Evolutionary conservation across 2,329 filamentous ascomycete genomes (phyloP), one percentile per base, ranked within the genome.

Genomic region (Fusarium succisae): DNA sequence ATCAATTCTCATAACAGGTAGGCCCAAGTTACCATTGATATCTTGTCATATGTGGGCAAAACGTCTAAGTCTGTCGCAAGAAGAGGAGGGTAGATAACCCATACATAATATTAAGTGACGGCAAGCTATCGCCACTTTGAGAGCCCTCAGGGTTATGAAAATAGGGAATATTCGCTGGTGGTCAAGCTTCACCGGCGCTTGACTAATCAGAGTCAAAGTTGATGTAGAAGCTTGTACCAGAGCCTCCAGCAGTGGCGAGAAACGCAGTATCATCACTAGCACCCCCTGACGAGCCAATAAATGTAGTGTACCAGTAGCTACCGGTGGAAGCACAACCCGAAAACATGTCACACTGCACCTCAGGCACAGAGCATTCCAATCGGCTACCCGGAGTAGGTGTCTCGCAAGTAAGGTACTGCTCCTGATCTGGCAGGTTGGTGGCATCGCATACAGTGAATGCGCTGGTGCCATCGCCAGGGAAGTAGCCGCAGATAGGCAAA

Each of bases 391-490:
- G 41, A 1, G 56, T 59, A n/a, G 56, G 56, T 48, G 56, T 26
- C 32, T 59, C 56, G 14, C 56, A 59, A 17, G 32, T 50, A 20
- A 59, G 24, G 15, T 24, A 59, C 24, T 24, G 22, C 20, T 59
- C 56, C n/a, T 59, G 43, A 8, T 0, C 6, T 6, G 43, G 22
- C 32, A 48, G 17, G 11, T 50, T 38, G 32, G 18, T 13, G 17
- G 24, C 17, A 9, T 26, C 24, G 24, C 56, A 59, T n/a, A 30
- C 43, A 15, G 1, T 10, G 10, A 59, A n/a, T 28, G 56, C 24
- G 20, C 56, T 50, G 15, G 56, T 59, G 17, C 56, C 43, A 30
- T 59, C 56, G 2, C 56, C 56, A n/a, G 32, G 43, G n/a, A 37
- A 38, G 8, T 2, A 20, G 8, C 43, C 56, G 18, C 56, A 59